Conservation (phyloP, 805 yeast genomes). For the Candida maesae region DNA sequence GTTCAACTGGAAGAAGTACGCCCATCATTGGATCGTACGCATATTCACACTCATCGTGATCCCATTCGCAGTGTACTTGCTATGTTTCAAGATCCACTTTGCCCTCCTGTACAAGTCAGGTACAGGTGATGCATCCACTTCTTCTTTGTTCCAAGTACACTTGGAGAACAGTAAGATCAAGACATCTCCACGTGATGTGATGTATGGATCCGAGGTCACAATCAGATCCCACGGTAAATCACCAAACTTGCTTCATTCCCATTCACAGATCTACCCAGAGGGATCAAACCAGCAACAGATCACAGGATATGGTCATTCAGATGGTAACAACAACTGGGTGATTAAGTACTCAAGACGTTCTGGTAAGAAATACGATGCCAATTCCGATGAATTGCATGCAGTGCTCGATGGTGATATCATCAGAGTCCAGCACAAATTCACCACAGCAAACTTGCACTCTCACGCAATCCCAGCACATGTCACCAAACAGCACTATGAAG, state of each 20-base stretch:
- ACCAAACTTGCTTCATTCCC: slow-evolving; percentile 84
- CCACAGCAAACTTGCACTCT: slow-evolving; percentile 78
- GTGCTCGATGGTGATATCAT: slow-evolving; percentile 56
- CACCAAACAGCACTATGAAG: slow-evolving; percentile 67
- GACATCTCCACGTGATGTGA: slow-evolving; percentile 64
- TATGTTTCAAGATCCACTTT: slow-evolving; percentile 81
- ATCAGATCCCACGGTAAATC: slow-evolving; percentile 64
- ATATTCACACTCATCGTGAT: slow-evolving; percentile 60
- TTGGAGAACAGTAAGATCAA: slow-evolving; percentile 62
- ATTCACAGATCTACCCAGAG: slow-evolving; percentile 77
- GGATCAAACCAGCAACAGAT: slow-evolving; percentile 94
- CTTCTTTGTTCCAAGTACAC: slow-evolving; percentile 87
- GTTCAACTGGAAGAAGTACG: slow-evolving; percentile 34
- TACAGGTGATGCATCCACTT: slow-evolving; percentile 89
- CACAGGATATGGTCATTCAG: slow-evolving; percentile 89
- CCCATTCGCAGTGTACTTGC: slow-evolving; percentile 66
- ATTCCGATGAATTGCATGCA: slow-evolving; percentile 29
- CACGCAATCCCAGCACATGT: slow-evolving; percentile 78
- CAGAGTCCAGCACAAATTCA: slow-evolving; percentile 65
- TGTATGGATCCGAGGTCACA: slow-evolving; percentile 48
- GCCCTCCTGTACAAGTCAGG: slow-evolving; percentile 73
- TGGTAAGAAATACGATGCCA: slow-evolving; percentile 8
- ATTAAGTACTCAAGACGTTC: slow-evolving; percentile 55
- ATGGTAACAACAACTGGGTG: slow-evolving; percentile 78
- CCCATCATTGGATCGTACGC: slow-evolving; percentile 70